Evolutionary conservation across 2,329 filamentous ascomycete genomes (phyloP).

Genomic region (Chaetoscypha palmicola): DNA sequence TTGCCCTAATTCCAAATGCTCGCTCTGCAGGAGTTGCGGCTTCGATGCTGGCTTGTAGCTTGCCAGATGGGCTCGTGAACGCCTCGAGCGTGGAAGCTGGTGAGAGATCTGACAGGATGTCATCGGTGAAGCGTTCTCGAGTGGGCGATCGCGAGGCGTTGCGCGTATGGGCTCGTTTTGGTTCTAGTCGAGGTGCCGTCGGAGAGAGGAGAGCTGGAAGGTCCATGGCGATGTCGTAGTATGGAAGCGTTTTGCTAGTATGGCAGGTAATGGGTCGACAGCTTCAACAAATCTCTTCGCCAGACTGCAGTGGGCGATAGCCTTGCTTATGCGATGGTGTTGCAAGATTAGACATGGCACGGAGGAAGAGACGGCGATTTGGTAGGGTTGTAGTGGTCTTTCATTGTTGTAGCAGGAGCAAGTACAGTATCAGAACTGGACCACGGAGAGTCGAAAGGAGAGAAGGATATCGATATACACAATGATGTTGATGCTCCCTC

Average conservation of each 20-base stretch:
- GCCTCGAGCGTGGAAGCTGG: constrained; percentile 55
- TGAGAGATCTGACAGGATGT: constrained; percentile 54
- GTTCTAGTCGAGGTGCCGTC: constrained; percentile 19
- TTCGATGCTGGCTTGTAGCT: constrained; percentile 53
- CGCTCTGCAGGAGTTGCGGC: constrained; percentile 58
- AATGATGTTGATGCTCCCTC: too few relatives aligned
- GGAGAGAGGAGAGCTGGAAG: constrained; percentile 16
- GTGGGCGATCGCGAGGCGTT: constrained; percentile 23
- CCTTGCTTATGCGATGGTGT: background rate
- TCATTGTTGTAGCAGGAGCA: constrained; percentile 9
- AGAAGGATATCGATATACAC: too few relatives aligned
- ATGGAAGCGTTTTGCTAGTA: constrained; percentile 7
- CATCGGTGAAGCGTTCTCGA: constrained; percentile 36
- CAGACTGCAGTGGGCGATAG: too few relatives aligned
- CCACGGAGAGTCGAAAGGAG: background rate
- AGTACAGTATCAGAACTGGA: too few relatives aligned
- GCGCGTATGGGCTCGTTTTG: constrained; percentile 15
- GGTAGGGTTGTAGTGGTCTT: constrained; percentile 13
- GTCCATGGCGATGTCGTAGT: constrained; percentile 23
- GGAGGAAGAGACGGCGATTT: constrained; percentile 9
- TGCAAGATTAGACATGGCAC: constrained; percentile 14
- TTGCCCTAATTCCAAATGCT: constrained; percentile 64
- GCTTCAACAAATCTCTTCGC: background rate
- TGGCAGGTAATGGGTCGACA: constrained; percentile 2
- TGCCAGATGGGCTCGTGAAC: constrained; percentile 46